Percentiles rank a stretch among this genome's conserved stretches.
Evolutionary conservation across 768 basidiomycete species (phyloP).

Genomic region (Boletus pseudo-olivaceus): DNA sequence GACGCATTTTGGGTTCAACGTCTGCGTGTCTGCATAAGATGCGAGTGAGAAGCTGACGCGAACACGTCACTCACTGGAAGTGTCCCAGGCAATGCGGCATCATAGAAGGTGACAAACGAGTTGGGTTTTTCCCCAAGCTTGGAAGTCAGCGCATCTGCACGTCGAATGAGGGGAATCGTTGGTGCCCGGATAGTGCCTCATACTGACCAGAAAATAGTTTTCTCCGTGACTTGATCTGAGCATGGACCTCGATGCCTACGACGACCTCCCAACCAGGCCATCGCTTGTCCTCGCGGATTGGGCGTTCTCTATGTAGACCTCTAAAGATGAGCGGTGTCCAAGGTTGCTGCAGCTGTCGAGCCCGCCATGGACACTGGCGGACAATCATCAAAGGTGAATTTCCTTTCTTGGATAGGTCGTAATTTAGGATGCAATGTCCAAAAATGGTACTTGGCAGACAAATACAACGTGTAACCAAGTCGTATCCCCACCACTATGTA

Average conservation of each 20-base stretch:
- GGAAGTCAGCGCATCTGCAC: conserved; percentile 39
- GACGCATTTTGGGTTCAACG: conserved; percentile 64
- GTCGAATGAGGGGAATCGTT: background rate
- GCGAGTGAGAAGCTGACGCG: background rate
- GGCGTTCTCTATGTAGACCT: conserved; percentile 5
- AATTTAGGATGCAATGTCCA: background rate
- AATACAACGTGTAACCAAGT: background rate
- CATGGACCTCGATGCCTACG: conserved; percentile 94
- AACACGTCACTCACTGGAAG: conserved; percentile 62
- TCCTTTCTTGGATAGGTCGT: conserved; percentile 9
- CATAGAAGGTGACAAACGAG: conserved; percentile 68
- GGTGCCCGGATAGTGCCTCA: background rate
- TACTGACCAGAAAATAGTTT: conserved; percentile 83
- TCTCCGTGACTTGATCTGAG: conserved; percentile 80
- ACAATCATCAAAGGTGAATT: conserved; percentile 20
- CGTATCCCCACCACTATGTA: too few species aligned
- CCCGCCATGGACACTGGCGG: conserved; percentile 15
- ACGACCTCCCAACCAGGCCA: conserved; percentile 90
- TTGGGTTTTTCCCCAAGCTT: conserved; percentile 59
- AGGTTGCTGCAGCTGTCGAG: conserved; percentile 13
- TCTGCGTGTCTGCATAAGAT: conserved; percentile 2
- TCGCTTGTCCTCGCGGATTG: conserved; percentile 29
- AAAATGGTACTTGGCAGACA: background rate
- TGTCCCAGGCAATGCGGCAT: conserved; percentile 92
- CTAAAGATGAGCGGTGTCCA: conserved; percentile 4